phyloP scores from a whole-genome alignment of 2,329 filamentous ascomycete species.

The Talaromyces marneffei region DNA sequence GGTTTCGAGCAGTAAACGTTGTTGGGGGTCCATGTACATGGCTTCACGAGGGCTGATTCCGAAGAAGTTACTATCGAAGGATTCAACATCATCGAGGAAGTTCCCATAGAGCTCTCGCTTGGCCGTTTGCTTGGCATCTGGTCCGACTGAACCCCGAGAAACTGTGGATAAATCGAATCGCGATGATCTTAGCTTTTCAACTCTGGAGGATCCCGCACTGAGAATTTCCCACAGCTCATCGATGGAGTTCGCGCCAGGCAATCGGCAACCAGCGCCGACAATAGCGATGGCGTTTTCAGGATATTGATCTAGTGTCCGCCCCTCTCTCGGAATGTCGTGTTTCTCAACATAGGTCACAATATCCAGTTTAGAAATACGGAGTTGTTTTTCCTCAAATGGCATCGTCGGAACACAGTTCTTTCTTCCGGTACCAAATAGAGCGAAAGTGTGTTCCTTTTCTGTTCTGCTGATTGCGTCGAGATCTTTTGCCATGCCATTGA shows the following conservation, averaged over 20 bases:
- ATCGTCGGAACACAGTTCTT: conserved; percentile 5
- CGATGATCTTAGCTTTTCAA: conserved; percentile 17
- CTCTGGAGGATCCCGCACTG: conserved; percentile 15
- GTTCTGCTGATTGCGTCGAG: not conserved
- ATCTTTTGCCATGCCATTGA: not conserved
- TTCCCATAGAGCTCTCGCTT: conserved; percentile 19
- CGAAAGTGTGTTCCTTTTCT: not conserved
- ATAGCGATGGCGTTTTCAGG: conserved; percentile 35
- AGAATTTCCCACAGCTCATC: conserved; percentile 40
- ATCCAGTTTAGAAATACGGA: conserved; percentile 1
- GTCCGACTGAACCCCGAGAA: conserved; percentile 4
- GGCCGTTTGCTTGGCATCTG: conserved; percentile 22
- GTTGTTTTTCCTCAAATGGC: conserved; percentile 5
- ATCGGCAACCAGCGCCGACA: conserved; percentile 40
- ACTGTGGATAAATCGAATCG: conserved; percentile 20
- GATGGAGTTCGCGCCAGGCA: conserved; percentile 37
- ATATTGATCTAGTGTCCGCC: conserved; percentile 3
- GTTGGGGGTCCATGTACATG: conserved; percentile 14
- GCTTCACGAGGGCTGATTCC: conserved; percentile 13
- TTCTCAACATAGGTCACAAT: not conserved
- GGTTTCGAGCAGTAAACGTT: conserved; percentile 19
- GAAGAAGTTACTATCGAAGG: conserved; percentile 29
- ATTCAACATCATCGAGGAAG: conserved; percentile 19
- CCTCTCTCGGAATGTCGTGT: conserved; percentile 2
- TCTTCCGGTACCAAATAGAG: conserved; percentile 4